Conservation (phyloP, 2,329 filamentous ascomycete genomes). For the Fusarium sp. region DNA sequence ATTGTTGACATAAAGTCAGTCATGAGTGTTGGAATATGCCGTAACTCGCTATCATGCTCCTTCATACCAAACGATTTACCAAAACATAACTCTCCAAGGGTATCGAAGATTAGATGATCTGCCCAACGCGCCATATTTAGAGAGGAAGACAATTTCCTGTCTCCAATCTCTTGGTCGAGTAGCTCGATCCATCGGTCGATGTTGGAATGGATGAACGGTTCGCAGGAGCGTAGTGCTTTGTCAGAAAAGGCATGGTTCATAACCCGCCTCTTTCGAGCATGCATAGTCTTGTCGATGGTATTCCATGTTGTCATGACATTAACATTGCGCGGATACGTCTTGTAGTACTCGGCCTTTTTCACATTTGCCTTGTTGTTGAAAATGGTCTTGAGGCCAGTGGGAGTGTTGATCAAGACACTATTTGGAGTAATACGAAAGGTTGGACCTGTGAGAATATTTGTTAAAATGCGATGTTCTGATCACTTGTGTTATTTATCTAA, state of each 20-base stretch:
- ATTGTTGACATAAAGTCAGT: conserved; percentile 13
- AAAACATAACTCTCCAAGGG: conserved; percentile 35
- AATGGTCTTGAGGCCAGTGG: conserved; percentile 25
- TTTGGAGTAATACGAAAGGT: conserved; percentile 31
- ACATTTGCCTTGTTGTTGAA: conserved; percentile 37
- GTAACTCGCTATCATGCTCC: conserved; percentile 22
- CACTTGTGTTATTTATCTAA: background rate
- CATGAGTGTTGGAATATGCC: conserved; percentile 28
- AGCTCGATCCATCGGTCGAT: conserved; percentile 28
- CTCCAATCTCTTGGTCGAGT: conserved; percentile 15
- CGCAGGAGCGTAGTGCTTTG: conserved; percentile 24
- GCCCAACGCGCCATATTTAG: conserved; percentile 35
- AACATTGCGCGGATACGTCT: conserved; percentile 22
- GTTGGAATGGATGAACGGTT: conserved; percentile 20
- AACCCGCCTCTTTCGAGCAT: conserved; percentile 33
- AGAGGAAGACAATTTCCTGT: background rate
- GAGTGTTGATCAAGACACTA: conserved; percentile 33
- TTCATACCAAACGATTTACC: conserved; percentile 35
- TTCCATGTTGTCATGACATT: conserved; percentile 34
- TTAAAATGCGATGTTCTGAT: background rate
- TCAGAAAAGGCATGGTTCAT: conserved; percentile 32
- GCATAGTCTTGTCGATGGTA: conserved; percentile 21
- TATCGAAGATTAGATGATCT: conserved; percentile 35
- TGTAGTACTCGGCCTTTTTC: conserved; percentile 35
- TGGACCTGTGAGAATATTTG: conserved; percentile 4